Conservation (phyloP, 148 eudicot species). For the Arctostaphylos glauca region DNA sequence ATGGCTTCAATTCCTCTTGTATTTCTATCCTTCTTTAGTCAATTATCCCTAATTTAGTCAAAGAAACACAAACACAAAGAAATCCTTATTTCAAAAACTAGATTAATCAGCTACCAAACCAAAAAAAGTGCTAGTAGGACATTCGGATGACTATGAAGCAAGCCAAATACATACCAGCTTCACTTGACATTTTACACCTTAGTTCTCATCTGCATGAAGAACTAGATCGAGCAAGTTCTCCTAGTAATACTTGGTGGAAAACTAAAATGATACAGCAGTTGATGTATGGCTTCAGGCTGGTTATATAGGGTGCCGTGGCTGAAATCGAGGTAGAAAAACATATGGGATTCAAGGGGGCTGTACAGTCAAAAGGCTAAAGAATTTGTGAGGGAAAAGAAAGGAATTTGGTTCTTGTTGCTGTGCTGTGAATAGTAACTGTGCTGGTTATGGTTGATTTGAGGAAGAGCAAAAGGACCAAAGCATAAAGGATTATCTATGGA, state of each 20-base stretch:
- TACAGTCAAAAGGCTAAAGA: background rate
- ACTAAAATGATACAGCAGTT: conserved; percentile 1
- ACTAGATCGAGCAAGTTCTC: background rate
- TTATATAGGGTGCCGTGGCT: background rate
- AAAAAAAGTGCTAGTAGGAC: background rate
- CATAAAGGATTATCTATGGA: background rate
- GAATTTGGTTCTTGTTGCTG: background rate
- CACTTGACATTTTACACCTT: background rate
- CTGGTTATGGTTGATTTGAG: background rate
- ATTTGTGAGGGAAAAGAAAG: background rate
- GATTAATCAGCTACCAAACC: background rate
- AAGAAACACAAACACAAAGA: background rate
- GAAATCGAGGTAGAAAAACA: background rate
- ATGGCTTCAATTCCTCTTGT: background rate
- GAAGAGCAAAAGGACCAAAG: background rate
- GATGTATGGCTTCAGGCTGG: background rate
- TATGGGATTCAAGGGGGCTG: background rate
- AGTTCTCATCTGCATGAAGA: background rate
- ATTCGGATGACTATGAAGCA: background rate
- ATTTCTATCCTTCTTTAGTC: background rate
- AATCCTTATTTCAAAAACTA: background rate
- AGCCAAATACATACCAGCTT: background rate
- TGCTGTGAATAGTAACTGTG: background rate
- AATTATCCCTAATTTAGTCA: background rate
- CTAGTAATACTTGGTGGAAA: background rate